phyloP scores from a whole-genome alignment of 345 rosid species.

The Erodium maritimum region DNA sequence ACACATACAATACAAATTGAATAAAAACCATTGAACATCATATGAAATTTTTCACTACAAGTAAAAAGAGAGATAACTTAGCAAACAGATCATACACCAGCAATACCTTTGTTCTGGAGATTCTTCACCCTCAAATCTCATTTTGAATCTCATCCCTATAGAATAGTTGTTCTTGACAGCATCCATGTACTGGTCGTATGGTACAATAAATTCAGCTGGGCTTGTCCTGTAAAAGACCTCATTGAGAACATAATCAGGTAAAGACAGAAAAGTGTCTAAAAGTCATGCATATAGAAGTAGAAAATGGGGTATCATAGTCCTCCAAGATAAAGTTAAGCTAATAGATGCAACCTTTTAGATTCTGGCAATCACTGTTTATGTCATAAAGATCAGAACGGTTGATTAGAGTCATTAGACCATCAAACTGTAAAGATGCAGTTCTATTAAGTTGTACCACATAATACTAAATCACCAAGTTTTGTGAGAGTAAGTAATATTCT shows the following conservation, averaged over 20 bases:
- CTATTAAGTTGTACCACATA: not conserved
- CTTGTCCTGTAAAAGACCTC: constrained; percentile 28
- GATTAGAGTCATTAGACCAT: not conserved
- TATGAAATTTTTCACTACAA: no score
- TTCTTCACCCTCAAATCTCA: constrained; percentile 53
- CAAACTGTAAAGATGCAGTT: not conserved
- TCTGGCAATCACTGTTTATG: no score
- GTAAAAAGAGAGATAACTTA: not conserved
- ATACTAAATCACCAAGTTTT: no score
- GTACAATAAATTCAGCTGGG: constrained; percentile 40
- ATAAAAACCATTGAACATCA: no score
- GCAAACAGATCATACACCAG: not conserved
- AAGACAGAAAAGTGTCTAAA: not conserved
- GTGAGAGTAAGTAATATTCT: no score
- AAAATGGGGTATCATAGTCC: not conserved
- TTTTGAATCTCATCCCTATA: constrained; percentile 52
- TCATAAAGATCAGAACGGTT: not conserved
- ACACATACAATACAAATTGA: no score
- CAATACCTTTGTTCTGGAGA: constrained; percentile 46
- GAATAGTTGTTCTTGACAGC: constrained; percentile 25
- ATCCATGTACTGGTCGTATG: constrained; percentile 34
- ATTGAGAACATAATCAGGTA: not conserved
- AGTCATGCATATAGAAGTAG: not conserved
- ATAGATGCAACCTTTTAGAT: not conserved
- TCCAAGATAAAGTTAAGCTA: not conserved